A percentile compares a stretch with the other conserved stretches of the same genome.
Evolutionary conservation across 495 filamentous ascomycete species (phyloP).

Genomic region (Penicillium manginii): DNA sequence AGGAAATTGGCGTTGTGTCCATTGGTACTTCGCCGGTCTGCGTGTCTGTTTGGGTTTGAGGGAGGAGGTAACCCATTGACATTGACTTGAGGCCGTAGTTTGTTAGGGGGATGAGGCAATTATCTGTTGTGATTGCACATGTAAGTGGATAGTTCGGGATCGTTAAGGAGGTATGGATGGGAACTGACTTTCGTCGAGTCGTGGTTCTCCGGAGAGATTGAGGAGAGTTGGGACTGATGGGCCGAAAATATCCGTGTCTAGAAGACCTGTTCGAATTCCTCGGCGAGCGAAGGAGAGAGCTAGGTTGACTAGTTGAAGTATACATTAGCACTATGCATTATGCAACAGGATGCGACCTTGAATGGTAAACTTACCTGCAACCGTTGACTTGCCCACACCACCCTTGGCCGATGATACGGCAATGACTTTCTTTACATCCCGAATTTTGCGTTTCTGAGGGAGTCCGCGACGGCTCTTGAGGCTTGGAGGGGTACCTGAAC

Average conservation of each 20-base stretch:
- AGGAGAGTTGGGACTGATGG: constrained; percentile 92
- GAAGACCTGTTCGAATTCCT: constrained; percentile 79
- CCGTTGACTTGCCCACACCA: constrained; percentile 93
- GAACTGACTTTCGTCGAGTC: constrained; percentile 61
- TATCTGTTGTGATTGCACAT: constrained; percentile 47
- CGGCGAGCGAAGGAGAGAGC: constrained; percentile 80
- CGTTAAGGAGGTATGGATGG: neutral
- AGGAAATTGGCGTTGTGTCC: constrained; percentile 82
- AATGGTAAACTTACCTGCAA: constrained; percentile 62
- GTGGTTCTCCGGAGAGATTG: constrained; percentile 73
- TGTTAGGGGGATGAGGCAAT: constrained; percentile 84
- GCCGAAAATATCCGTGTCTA: constrained; percentile 96
- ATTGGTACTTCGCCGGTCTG: constrained; percentile 42
- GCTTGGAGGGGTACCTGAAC: constrained; percentile 68
- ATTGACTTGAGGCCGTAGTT: constrained; percentile 97
- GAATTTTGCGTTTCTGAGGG: constrained; percentile 77
- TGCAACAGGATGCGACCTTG: too few relatives aligned
- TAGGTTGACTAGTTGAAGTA: constrained; percentile 68
- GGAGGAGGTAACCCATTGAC: constrained; percentile 95
- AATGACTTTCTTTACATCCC: constrained; percentile 81
- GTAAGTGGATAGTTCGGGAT: neutral
- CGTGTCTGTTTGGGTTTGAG: constrained; percentile 34
- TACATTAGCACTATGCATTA: neutral
- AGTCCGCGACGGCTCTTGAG: constrained; percentile 84
- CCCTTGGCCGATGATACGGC: constrained; percentile 96